Percentiles rank a stretch among this genome's conserved stretches.
Conservation (phyloP, 148 eudicot species). For the Polygonum maritimum region DNA sequence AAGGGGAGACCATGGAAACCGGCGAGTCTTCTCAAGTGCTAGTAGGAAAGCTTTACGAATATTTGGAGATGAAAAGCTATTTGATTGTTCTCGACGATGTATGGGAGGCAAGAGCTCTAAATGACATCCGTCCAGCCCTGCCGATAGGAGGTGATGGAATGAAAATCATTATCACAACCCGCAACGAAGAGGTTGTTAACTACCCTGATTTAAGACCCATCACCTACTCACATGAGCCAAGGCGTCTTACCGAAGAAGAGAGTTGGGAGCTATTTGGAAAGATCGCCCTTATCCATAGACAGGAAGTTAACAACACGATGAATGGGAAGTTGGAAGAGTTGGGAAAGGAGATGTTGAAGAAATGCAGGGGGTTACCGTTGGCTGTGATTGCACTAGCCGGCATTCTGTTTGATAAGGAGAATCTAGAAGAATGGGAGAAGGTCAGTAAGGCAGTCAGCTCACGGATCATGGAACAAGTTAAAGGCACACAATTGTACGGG, state of each 20-base stretch:
- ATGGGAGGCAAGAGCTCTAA: slow-evolving; percentile 6
- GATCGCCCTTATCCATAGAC: no score
- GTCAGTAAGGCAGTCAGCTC: slow-evolving; percentile 3
- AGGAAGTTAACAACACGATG: no score
- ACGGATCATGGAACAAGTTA: neutral
- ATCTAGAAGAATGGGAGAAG: slow-evolving; percentile 15
- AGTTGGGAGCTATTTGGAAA: no score
- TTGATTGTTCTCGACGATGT: slow-evolving; percentile 15
- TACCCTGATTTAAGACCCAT: neutral
- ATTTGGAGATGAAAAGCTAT: neutral
- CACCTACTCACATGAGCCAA: slow-evolving; percentile 6
- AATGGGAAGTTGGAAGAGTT: no score
- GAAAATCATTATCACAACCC: slow-evolving; percentile 19
- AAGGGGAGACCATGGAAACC: neutral
- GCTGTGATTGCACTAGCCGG: no score
- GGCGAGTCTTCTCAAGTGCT: neutral
- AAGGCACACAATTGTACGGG: slow-evolving; percentile 4
- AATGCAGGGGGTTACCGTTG: no score
- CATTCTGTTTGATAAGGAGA: neutral
- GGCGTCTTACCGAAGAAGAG: slow-evolving; percentile 9
- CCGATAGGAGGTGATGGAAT: slow-evolving; percentile 6
- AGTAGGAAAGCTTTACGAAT: neutral
- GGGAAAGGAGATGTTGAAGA: no score
- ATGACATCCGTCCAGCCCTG: slow-evolving; percentile 9
- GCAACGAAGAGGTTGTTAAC: neutral